A percentile compares a stretch with the other conserved stretches of the same genome.
Evolutionary conservation across 2,329 filamentous ascomycete species (phyloP).

Genomic region (Hawksworthiomyces lignivorus): DNA sequence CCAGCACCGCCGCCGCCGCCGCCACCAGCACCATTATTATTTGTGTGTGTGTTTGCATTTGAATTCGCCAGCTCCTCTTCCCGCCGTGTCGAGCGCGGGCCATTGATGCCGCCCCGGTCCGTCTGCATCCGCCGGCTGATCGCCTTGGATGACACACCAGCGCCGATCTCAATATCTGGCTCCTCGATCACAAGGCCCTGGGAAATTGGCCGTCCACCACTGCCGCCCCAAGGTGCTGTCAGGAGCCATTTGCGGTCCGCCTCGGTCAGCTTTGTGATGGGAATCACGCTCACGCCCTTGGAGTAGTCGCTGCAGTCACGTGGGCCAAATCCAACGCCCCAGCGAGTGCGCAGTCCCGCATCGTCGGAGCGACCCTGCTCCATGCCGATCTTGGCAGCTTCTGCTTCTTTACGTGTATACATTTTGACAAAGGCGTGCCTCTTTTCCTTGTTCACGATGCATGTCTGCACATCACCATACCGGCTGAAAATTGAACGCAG

Average conservation of each 20-base stretch:
- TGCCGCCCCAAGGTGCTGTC: slow-evolving; percentile 87
- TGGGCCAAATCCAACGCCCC: slow-evolving; percentile 95
- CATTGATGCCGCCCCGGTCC: slow-evolving; percentile 57
- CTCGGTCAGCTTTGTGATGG: slow-evolving; percentile 85
- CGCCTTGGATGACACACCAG: slow-evolving; percentile 91
- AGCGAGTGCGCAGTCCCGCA: slow-evolving; percentile 76
- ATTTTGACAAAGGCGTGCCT: slow-evolving; percentile 99
- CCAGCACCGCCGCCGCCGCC: slow-evolving; percentile 16
- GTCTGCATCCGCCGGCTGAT: slow-evolving; percentile 64
- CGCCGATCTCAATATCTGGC: slow-evolving; percentile 96
- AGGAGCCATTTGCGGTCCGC: slow-evolving; percentile 97
- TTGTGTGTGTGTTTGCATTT: slow-evolving; percentile 7
- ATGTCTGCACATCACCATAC: slow-evolving; percentile 87
- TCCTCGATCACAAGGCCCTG: slow-evolving; percentile 87
- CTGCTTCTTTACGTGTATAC: slow-evolving; percentile 79
- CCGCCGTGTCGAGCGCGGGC: slow-evolving; percentile 53
- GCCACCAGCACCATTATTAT: too few species aligned
- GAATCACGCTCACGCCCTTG: slow-evolving; percentile 86
- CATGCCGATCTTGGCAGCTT: slow-evolving; percentile 79
- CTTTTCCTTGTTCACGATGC: slow-evolving; percentile 97
- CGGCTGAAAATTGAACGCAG: slow-evolving; percentile 71
- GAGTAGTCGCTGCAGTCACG: slow-evolving; percentile 95
- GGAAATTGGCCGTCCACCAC: slow-evolving; percentile 73
- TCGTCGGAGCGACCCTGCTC: slow-evolving; percentile 68
- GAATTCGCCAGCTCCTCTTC: slow-evolving; percentile 21